Percentiles rank a stretch among this genome's conserved stretches.
These are phyloP conservation scores for Bromus sterilis DNA, from an alignment of 176 grass and related monocot genomes.

Conservation along the genomic window DNA sequence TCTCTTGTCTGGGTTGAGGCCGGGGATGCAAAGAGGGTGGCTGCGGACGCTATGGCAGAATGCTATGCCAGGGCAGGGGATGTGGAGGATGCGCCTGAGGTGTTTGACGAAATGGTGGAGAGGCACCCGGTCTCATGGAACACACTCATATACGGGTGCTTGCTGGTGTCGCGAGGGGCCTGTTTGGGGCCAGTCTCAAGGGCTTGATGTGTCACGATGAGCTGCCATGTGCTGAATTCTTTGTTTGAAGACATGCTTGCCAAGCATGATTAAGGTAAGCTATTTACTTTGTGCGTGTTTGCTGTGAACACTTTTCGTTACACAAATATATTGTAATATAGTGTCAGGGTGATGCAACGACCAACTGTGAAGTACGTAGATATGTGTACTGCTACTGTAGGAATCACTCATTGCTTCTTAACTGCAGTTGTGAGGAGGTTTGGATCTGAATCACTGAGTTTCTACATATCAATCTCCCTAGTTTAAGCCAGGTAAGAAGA, in stretches of 20 bases:
- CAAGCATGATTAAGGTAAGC: background rate
- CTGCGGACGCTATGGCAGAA: too few relatives aligned
- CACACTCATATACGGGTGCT: background rate
- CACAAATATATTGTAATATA: background rate
- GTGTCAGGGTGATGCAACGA: background rate
- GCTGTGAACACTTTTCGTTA: too few relatives aligned
- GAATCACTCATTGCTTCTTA: background rate
- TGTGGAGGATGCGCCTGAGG: too few relatives aligned
- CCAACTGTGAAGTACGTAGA: background rate
- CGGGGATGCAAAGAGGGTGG: too few relatives aligned
- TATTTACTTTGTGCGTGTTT: background rate
- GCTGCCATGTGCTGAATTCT: slow-evolving; percentile 43
- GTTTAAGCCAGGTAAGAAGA: background rate
- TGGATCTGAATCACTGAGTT: background rate
- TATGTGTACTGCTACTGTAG: too few relatives aligned
- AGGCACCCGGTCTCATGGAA: background rate
- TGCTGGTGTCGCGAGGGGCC: background rate
- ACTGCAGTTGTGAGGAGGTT: background rate
- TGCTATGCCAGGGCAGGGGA: too few relatives aligned
- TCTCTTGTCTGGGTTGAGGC: too few relatives aligned
- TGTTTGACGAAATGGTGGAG: background rate
- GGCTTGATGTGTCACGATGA: slow-evolving; percentile 27
- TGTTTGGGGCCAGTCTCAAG: background rate
- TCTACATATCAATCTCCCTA: background rate
- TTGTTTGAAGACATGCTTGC: slow-evolving; percentile 40